Conservation (phyloP, 495 filamentous ascomycete species). For the Xylaria castorea region DNA sequence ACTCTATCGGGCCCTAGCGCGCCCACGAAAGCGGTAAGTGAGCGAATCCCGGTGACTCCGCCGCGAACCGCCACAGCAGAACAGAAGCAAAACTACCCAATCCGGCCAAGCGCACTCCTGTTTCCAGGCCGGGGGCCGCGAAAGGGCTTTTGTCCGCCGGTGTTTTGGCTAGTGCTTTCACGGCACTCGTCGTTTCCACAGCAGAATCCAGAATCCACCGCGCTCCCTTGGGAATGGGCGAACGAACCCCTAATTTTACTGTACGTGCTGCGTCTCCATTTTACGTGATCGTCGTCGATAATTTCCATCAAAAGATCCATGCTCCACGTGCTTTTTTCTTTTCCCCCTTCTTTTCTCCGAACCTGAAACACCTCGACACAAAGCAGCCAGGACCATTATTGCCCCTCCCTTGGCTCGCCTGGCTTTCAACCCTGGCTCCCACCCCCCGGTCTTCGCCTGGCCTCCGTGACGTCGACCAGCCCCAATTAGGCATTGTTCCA, state of each 20-base stretch:
- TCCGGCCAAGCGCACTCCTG: slow-evolving; percentile 4
- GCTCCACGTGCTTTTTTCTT: slow-evolving; percentile 6
- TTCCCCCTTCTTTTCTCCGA: neutral
- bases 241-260: slow-evolving; percentile 7
- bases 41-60: slow-evolving; percentile 11
- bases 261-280: neutral
- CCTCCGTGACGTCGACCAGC: slow-evolving; percentile 12
- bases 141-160: neutral
- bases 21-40: neutral
- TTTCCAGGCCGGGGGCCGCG: neutral
- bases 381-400: slow-evolving; percentile 8
- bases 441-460: slow-evolving; percentile 27
- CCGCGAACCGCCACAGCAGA: neutral
- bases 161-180: neutral
- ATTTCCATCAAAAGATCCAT: slow-evolving; percentile 8
- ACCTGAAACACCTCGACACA: slow-evolving; percentile 41
- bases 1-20: neutral
- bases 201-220: no score
- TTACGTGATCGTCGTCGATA: slow-evolving; percentile 1
- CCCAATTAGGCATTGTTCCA: slow-evolving; percentile 40
- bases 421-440: slow-evolving; percentile 1
- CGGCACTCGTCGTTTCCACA: slow-evolving; percentile 9
- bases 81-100: slow-evolving; percentile 5
- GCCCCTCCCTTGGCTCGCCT: slow-evolving; percentile 20
- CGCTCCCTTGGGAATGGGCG: neutral